Evolutionary conservation across 371 early-diverging fungal species (phyloP).

Genomic region (Entomophthora muscae): DNA sequence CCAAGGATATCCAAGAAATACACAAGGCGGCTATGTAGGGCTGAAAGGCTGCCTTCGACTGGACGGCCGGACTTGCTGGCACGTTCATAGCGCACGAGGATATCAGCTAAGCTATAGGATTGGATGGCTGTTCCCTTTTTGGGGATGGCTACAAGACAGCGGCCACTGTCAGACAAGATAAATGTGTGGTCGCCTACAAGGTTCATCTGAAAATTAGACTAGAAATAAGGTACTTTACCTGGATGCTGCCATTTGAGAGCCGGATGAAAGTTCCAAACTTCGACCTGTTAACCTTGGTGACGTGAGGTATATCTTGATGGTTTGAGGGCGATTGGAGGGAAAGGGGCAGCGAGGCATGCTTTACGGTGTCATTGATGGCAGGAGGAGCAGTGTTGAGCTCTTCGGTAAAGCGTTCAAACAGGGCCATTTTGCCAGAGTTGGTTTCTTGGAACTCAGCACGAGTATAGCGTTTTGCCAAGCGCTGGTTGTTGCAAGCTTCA

Average conservation of each 20-base stretch:
- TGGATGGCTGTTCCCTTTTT: background rate
- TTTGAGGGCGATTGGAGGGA: background rate
- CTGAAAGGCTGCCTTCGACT: background rate
- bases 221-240: background rate
- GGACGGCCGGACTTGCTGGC: background rate
- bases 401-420: background rate
- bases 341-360: background rate
- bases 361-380: background rate
- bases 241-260: background rate
- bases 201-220: background rate
- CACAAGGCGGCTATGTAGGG: background rate
- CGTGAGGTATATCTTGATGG: background rate
- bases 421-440: background rate
- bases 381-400: background rate
- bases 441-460: background rate
- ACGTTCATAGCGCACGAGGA: background rate
- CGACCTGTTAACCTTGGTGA: background rate
- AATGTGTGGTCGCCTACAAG: background rate
- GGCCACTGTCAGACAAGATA: background rate
- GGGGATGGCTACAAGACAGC: background rate
- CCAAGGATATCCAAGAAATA: background rate
- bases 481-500: background rate
- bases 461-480: background rate
- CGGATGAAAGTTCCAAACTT: background rate
- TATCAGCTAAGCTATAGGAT: background rate